phyloP scores from a whole-genome alignment of 2,329 filamentous ascomycete species.

The Claviceps sp. region DNA sequence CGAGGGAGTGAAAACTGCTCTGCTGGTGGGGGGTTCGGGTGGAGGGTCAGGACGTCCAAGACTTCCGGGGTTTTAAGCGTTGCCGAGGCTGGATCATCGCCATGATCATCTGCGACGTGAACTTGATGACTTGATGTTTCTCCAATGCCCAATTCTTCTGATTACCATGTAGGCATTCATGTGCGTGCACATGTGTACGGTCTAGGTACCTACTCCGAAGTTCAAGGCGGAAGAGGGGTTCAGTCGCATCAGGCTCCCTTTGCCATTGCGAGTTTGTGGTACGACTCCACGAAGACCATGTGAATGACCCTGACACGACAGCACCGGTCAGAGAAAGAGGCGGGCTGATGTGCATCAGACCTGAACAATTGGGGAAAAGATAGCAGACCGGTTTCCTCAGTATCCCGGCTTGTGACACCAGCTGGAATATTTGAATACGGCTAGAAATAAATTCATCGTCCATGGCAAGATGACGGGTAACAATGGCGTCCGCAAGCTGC shows the following conservation, averaged over 20 bases:
- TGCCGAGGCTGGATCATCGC: slow-evolving; percentile 1
- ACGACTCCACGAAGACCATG: too few species aligned
- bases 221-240: not conserved
- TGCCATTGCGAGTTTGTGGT: too few species aligned
- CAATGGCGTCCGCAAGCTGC: too few species aligned
- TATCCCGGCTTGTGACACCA: not conserved
- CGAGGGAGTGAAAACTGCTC: too few species aligned
- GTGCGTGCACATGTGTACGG: not conserved
- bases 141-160: too few species aligned
- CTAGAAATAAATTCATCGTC: not conserved
- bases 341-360: not conserved
- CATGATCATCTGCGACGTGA: not conserved
- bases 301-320: not conserved
- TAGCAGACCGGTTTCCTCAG: not conserved
- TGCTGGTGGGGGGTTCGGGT: too few species aligned
- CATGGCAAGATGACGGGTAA: too few species aligned
- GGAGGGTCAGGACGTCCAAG: not conserved
- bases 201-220: not conserved
- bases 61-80: not conserved
- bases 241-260: not conserved
- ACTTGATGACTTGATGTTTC: too few species aligned
- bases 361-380: too few species aligned
- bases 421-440: not conserved
- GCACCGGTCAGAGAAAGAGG: slow-evolving; percentile 1
- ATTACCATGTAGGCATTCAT: not conserved